Percentiles rank a stretch among this genome's conserved stretches.
These are phyloP conservation scores for Plasmodium inui DNA, from an alignment of 169 alveolate species.

Conservation along the genomic window DNA sequence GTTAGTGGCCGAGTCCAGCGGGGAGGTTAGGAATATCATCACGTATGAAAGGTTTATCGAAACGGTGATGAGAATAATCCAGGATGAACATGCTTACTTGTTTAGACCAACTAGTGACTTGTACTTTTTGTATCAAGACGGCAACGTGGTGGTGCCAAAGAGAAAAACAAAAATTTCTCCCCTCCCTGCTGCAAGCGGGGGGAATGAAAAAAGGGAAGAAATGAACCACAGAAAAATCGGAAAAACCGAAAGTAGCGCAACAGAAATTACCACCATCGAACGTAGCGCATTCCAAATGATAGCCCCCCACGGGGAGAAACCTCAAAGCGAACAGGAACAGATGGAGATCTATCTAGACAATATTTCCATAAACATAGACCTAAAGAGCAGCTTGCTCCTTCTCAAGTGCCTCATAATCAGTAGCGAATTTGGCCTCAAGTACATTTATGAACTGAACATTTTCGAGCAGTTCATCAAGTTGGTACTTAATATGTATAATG, in stretches of 20 bases:
- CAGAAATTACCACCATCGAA: too few species aligned
- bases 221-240: neutral
- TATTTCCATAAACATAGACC: slow-evolving; percentile 44
- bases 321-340: neutral
- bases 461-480: slow-evolving; percentile 35
- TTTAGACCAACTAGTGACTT: slow-evolving; percentile 14
- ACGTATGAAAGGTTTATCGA: slow-evolving; percentile 56
- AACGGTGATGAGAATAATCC: slow-evolving; percentile 34
- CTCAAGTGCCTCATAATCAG: slow-evolving; percentile 34
- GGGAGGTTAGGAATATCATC: slow-evolving; percentile 47
- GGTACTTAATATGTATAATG: slow-evolving; percentile 53
- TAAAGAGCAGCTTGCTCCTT: slow-evolving; percentile 49
- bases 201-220: neutral
- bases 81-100: slow-evolving; percentile 38
- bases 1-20: slow-evolving; percentile 13
- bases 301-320: neutral
- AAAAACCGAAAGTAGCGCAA: neutral
- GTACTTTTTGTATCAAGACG: slow-evolving; percentile 18
- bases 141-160: neutral
- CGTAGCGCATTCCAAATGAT: neutral
- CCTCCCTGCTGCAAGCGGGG: neutral
- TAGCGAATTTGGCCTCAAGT: slow-evolving; percentile 62
- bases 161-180: neutral
- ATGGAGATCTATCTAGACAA: slow-evolving; percentile 46
- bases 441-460: slow-evolving; percentile 50